Evolutionary conservation across 805 yeast genomes (phyloP).

Genomic region (Cyberlindnera nakhonratchasimensis): DNA sequence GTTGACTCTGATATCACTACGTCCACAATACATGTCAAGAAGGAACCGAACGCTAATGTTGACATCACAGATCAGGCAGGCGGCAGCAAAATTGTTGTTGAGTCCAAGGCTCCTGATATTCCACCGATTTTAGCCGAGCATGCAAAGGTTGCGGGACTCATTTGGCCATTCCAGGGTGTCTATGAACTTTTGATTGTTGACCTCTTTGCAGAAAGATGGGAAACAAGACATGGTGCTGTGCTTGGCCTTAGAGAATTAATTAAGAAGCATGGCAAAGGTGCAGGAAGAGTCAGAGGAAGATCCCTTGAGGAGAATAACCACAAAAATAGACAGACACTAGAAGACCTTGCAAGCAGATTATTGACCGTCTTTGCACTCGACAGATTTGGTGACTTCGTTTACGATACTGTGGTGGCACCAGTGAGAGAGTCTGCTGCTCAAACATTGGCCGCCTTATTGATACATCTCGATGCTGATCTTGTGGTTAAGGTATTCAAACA

Average conservation of each 20-base stretch:
- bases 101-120: slow-evolving; percentile 61
- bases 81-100: slow-evolving; percentile 79
- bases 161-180: slow-evolving; percentile 95
- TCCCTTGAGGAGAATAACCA: slow-evolving; percentile 56
- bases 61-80: slow-evolving; percentile 78
- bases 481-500: slow-evolving; percentile 62
- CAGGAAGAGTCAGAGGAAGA: slow-evolving; percentile 74
- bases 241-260: slow-evolving; percentile 86
- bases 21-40: slow-evolving; percentile 11
- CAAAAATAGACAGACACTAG: slow-evolving; percentile 67
- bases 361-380: slow-evolving; percentile 88
- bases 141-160: slow-evolving; percentile 64
- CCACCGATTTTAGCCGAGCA: slow-evolving; percentile 70
- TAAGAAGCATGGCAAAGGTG: slow-evolving; percentile 77
- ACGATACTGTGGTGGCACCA: slow-evolving; percentile 97
- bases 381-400: slow-evolving; percentile 93
- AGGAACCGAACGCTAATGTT: slow-evolving; percentile 32
- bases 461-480: slow-evolving; percentile 58
- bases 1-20: slow-evolving; percentile 31
- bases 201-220: slow-evolving; percentile 86
- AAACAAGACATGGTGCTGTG: slow-evolving; percentile 92
- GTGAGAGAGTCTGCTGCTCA: slow-evolving; percentile 97
- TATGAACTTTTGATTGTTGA: slow-evolving; percentile 78
- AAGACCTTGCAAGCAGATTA: slow-evolving; percentile 82
- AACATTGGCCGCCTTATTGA: slow-evolving; percentile 80